A percentile compares a stretch with the other conserved stretches of the same genome.
phyloP scores from a whole-genome alignment of 2,329 filamentous ascomycete species.

The Calonectria pseudoreteaudii region DNA sequence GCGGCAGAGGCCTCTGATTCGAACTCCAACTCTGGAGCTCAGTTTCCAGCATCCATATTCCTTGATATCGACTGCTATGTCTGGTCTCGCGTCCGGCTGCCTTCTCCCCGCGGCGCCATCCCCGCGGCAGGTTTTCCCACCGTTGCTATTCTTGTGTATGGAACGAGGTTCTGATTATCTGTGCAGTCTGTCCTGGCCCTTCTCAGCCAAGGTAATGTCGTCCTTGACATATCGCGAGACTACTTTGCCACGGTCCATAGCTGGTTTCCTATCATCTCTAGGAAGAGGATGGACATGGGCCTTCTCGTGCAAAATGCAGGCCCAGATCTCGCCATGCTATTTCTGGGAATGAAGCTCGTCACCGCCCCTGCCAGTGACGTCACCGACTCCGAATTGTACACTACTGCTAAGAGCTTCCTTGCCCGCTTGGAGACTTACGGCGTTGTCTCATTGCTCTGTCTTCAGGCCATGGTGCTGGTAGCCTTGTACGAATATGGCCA shows the following conservation, averaged over 20 bases:
- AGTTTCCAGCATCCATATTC: not conserved
- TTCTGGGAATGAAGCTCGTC: constrained; percentile 62
- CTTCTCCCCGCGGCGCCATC: not conserved
- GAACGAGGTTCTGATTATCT: not conserved
- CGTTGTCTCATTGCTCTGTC: not conserved
- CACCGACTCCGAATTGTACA: not conserved
- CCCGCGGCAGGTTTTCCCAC: not conserved
- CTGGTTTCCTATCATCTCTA: constrained; percentile 62
- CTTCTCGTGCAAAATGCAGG: constrained; percentile 57
- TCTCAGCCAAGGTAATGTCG: not conserved
- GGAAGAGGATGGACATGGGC: constrained; percentile 56
- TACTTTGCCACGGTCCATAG: constrained; percentile 59
- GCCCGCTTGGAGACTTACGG: not conserved
- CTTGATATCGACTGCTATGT: not conserved
- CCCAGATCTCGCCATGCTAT: constrained; percentile 59
- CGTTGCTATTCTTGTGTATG: not conserved
- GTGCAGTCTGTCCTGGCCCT: not conserved
- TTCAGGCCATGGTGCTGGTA: not conserved
- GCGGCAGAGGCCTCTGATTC: not conserved
- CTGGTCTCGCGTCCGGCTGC: not conserved
- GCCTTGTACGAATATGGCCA: not conserved
- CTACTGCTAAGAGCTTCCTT: not conserved
- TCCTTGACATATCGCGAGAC: not conserved
- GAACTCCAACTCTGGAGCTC: not conserved
- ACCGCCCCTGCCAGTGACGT: constrained; percentile 25